A percentile compares a stretch with the other conserved stretches of the same genome.
phyloP scores from a whole-genome alignment of 306 rosid species.

The Trichosanthes cucumerina region DNA sequence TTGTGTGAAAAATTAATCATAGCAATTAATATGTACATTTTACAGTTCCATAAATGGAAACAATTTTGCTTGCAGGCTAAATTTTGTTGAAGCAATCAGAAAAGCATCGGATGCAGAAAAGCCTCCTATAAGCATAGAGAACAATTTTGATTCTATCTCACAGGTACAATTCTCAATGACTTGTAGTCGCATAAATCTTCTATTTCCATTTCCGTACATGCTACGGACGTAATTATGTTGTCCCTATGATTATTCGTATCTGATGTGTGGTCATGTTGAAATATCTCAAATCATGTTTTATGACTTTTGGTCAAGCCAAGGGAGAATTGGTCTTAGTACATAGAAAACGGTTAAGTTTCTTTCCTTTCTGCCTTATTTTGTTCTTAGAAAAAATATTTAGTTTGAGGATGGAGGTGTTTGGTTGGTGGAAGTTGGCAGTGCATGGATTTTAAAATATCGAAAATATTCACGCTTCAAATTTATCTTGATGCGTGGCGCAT shows the following conservation, averaged over 20 bases:
- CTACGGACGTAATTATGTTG: neutral
- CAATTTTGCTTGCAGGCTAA: slow-evolving; percentile 45
- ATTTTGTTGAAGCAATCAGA: slow-evolving; percentile 46
- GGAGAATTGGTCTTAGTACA: neutral
- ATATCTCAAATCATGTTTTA: neutral
- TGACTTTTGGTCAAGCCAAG: neutral
- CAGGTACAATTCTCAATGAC: slow-evolving; percentile 30
- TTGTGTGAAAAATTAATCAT: no score
- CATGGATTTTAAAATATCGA: neutral
- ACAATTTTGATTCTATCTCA: slow-evolving; percentile 19
- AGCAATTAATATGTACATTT: neutral
- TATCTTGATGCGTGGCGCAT: neutral
- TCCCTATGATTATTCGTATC: neutral
- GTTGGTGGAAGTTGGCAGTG: neutral
- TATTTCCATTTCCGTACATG: neutral
- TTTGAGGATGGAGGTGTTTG: neutral
- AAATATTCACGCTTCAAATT: neutral
- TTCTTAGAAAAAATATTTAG: neutral
- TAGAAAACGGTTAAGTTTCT: neutral
- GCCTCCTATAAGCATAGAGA: slow-evolving; percentile 21
- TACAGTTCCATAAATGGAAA: neutral
- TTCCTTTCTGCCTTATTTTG: neutral
- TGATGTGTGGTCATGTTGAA: neutral
- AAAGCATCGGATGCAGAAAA: slow-evolving; percentile 30
- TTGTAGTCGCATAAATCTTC: neutral